Conservation (phyloP, 805 yeast species). For the Millerago galiae region DNA sequence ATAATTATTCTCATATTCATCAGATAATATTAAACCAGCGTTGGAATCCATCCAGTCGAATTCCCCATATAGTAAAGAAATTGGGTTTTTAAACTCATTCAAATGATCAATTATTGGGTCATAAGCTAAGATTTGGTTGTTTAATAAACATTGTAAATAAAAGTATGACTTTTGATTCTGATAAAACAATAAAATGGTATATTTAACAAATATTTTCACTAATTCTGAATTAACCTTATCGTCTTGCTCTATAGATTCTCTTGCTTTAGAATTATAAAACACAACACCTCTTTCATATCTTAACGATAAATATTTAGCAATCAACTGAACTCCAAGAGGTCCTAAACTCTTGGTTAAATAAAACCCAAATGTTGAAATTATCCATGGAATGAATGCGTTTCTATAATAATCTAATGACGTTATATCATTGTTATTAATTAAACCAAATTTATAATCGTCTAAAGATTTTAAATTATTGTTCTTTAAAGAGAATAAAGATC, state of each 20-base stretch:
- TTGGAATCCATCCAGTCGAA: constrained; percentile 67
- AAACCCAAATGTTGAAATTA: constrained; percentile 34
- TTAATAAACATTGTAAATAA: constrained; percentile 13
- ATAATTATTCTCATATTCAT: constrained; percentile 5
- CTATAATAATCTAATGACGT: constrained; percentile 22
- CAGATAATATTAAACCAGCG: constrained; percentile 36
- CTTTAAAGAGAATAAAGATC: constrained; percentile 54
- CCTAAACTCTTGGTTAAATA: constrained; percentile 41
- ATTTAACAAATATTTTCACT: constrained; percentile 15
- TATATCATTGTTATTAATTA: constrained; percentile 13
- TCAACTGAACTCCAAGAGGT: constrained; percentile 33
- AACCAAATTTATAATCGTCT: constrained; percentile 5
- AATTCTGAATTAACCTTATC: constrained; percentile 17
- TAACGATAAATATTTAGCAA: constrained; percentile 19
- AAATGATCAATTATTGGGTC: constrained; percentile 58
- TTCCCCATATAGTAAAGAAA: constrained; percentile 49
- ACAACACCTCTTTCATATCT: constrained; percentile 10
- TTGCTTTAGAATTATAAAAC: constrained; percentile 5
- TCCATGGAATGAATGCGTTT: constrained; percentile 24
- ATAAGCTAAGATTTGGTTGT: constrained; percentile 42
- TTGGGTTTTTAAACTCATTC: background rate
- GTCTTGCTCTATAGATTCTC: background rate
- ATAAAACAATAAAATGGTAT: constrained; percentile 17
- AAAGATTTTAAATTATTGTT: constrained; percentile 13
- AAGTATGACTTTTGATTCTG: constrained; percentile 17